Base-by-base conservation (phyloP, 208 protist species). In the Trypanosoma conorhini region DNA sequence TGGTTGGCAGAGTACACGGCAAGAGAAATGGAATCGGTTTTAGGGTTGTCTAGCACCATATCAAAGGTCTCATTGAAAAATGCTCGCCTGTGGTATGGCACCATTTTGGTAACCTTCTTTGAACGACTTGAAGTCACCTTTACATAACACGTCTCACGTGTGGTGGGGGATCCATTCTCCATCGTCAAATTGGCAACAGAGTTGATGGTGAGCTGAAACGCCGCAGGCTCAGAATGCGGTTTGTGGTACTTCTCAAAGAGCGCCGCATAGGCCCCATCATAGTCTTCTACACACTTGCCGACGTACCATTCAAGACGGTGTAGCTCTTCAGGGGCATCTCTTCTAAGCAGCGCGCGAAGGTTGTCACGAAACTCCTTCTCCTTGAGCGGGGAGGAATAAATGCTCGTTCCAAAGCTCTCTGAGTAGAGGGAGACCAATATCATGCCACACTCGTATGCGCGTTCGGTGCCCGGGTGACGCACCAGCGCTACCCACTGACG, bases 271-370 rank as follows among this genome's bases (percentile, higher is more conserved):
- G 66, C 69, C 22, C 62, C 66, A 60, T 70, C 62, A 72, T 72
- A 74, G 54, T 76, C 72, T 64, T 73, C 50, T 51, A 76, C 57
- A 68, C 75, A 82, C 54, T 81, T 67, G 30, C 81, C 85, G 10
- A 87, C 86, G 71, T 89, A 79, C 86, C 87, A 95, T 66, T 95
- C 87, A 24, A 92, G 73, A 50, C 86, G 83, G 69, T 95, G 90
- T 60, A 95, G 78, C 70, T 92, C 82, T 66, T 83, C 50, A 13
- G 86, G 87, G 12, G 85, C 85, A 74, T 91, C 81, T 21, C 61
- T 83, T 62, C 52, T 46, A 48, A 95, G 63, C 19, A 87, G 68
- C n/a, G 63, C 65, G 59, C 86, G 87, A 21, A 92, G 75, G 38
- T 82, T 76, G 24, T 79, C 56, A 33, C 74, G 83, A 70, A 88